Evolutionary conservation across 768 basidiomycete genomes (phyloP), one percentile per base, ranked within the genome.

Genomic region (Leccinum sublutescens): DNA sequence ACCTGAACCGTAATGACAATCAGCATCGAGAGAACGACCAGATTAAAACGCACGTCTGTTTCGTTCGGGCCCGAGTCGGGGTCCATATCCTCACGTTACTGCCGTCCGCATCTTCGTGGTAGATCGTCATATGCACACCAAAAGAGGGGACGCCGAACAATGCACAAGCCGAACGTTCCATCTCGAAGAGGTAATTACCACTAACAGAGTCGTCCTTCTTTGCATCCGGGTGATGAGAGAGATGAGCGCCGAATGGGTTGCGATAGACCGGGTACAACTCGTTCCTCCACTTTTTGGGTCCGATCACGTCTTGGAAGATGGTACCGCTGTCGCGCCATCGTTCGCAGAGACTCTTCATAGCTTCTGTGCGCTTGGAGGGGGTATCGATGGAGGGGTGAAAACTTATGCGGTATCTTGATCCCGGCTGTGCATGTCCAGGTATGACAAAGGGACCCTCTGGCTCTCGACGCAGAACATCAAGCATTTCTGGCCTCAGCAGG

Each of bases 111-210:
- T 75, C 71, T 52, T 72, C 66, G 17, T 71, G 57, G 68, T 85
- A 93, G 54, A 87, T 83, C 19, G 85, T 91, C 86, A 95, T 84
- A 72, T 98, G 97, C 2, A 96, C 90, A 0, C 97, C 96, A 66
- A 91, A 95, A 0, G 95, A 97, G 54, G 92, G 81, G 7, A 95
- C 73, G 3, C 96, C 95, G 66, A 98, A 98, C 34, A 98, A 75
- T 0, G 89, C 83, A 70, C 91, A 93, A 2, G 93, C 94, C 1
- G 91, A 80, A 43, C 96, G 83, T 73, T 98, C 97, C 82, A 98
- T 83, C 71, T 86, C 83, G 72, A 98, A 97, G 21, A 84, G 91
- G 58, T 81, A 90, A 70, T 93, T 91, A 17, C 78, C 62, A 15
- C 63, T 60, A 38, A 73, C 69, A 15, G 68, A 72, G 36, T 71